phyloP scores from a whole-genome alignment of 2,329 filamentous ascomycete species.

The Epichloe scottii region DNA sequence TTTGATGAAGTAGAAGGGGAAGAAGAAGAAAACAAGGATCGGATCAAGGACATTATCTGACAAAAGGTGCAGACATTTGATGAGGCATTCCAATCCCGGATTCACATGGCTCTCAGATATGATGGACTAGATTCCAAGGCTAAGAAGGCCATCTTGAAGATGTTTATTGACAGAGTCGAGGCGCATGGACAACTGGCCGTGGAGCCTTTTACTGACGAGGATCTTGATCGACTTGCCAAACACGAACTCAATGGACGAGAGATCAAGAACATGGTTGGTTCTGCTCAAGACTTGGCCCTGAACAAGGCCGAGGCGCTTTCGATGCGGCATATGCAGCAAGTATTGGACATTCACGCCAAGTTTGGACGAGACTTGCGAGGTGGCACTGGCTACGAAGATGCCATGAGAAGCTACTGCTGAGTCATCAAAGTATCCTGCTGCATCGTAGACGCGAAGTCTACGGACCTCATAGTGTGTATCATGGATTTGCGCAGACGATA shows the following conservation, averaged over 20 bases:
- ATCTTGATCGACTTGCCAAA: conserved; percentile 53
- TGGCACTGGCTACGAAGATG: conserved; percentile 66
- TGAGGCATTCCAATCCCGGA: conserved; percentile 78
- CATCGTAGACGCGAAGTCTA: neutral
- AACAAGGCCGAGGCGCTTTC: conserved; percentile 58
- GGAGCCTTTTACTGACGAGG: conserved; percentile 50
- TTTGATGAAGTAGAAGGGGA: neutral
- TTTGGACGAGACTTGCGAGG: conserved; percentile 79
- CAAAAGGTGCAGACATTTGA: conserved; percentile 54
- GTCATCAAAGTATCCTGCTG: neutral
- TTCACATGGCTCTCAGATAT: conserved; percentile 76
- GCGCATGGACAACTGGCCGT: conserved; percentile 49
- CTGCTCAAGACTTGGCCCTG: conserved; percentile 70
- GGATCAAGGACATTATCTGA: neutral
- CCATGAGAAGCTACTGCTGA: conserved; percentile 68
- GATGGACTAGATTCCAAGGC: conserved; percentile 60
- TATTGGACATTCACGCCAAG: conserved; percentile 71
- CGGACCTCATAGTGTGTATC: neutral
- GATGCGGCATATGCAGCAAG: conserved; percentile 69
- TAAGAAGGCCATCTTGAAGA: conserved; percentile 68
- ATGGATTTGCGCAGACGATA: neutral
- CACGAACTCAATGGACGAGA: conserved; percentile 51
- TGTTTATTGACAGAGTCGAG: conserved; percentile 65
- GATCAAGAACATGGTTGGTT: conserved; percentile 83
- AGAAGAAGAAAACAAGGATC: neutral